Evolutionary conservation across 257 asterid species (phyloP).

Genomic region (Rhazya stricta): DNA sequence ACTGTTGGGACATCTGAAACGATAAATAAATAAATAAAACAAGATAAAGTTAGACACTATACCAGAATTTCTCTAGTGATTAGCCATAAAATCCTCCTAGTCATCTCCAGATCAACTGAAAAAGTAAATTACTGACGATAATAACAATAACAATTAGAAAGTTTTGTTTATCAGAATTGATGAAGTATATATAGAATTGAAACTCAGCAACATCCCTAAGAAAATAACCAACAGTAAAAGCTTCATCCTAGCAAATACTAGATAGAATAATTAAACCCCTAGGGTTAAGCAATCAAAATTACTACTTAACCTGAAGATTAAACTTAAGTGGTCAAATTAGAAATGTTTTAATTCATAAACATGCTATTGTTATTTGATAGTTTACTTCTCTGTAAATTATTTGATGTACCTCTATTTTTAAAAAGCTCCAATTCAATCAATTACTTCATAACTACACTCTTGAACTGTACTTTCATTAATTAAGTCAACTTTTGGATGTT

Average conservation of each 20-base stretch:
- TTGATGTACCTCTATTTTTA: too few species aligned
- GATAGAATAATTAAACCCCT: background rate
- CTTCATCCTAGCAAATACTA: too few species aligned
- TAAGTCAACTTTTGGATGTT: background rate
- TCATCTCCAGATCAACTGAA: background rate
- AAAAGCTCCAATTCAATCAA: too few species aligned
- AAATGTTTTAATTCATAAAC: background rate
- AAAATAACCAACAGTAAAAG: background rate
- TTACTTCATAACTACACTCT: background rate
- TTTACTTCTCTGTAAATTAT: too few species aligned
- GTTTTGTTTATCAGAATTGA: background rate
- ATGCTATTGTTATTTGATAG: background rate
- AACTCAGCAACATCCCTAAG: background rate
- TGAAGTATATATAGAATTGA: background rate
- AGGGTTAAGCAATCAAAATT: background rate
- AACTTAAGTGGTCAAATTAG: background rate
- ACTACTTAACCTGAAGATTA: background rate
- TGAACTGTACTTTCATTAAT: background rate
- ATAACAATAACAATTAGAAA: background rate
- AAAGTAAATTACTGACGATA: background rate
- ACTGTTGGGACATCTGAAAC: constrained; percentile 80
- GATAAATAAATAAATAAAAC: constrained; percentile 11
- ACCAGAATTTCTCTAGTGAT: constrained; percentile 4
- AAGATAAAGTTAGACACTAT: background rate
- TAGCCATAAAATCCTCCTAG: background rate